Evolutionary conservation across 2,329 filamentous ascomycete species (phyloP).

Genomic region (Tolypocladium tropicale): DNA sequence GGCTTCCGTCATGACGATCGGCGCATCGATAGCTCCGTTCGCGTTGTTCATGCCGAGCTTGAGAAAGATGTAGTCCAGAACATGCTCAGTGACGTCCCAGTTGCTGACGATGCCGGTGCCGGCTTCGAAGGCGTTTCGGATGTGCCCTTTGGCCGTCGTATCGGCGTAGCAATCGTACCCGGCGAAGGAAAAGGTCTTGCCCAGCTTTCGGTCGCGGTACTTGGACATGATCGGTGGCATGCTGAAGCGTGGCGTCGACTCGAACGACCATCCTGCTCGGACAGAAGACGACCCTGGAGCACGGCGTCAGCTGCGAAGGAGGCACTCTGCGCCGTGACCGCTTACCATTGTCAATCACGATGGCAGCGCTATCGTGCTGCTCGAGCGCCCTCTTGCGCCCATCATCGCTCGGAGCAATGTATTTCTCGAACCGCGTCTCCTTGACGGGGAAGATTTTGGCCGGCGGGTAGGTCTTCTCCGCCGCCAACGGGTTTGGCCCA

Average conservation of each 20-base stretch:
- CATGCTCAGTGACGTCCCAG: slow-evolving; percentile 95
- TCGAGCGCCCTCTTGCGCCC: slow-evolving; percentile 61
- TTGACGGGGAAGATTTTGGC: slow-evolving; percentile 50
- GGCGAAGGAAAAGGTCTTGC: slow-evolving; percentile 84
- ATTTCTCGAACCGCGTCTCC: slow-evolving; percentile 51
- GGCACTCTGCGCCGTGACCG: background rate
- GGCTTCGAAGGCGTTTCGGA: slow-evolving; percentile 82
- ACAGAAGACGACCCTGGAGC: slow-evolving; percentile 69
- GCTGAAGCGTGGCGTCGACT: slow-evolving; percentile 66
- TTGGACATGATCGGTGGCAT: slow-evolving; percentile 88
- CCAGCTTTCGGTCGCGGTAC: slow-evolving; percentile 88
- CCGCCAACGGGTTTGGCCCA: slow-evolving; percentile 22
- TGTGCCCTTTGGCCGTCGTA: slow-evolving; percentile 82
- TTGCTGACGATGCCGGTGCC: slow-evolving; percentile 89
- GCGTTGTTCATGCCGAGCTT: slow-evolving; percentile 78
- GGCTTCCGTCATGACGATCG: slow-evolving; percentile 91
- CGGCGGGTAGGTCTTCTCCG: slow-evolving; percentile 37
- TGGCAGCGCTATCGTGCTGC: slow-evolving; percentile 54
- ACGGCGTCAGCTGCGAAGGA: slow-evolving; percentile 6
- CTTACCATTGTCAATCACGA: slow-evolving; percentile 96
- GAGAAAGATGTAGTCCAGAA: slow-evolving; percentile 88
- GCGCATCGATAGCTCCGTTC: slow-evolving; percentile 67
- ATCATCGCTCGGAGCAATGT: slow-evolving; percentile 45
- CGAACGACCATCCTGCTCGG: slow-evolving; percentile 94
- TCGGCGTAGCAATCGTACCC: slow-evolving; percentile 91